Base-by-base conservation (phyloP, 495 filamentous ascomycete species). In the Penicillium bialowiezense region DNA sequence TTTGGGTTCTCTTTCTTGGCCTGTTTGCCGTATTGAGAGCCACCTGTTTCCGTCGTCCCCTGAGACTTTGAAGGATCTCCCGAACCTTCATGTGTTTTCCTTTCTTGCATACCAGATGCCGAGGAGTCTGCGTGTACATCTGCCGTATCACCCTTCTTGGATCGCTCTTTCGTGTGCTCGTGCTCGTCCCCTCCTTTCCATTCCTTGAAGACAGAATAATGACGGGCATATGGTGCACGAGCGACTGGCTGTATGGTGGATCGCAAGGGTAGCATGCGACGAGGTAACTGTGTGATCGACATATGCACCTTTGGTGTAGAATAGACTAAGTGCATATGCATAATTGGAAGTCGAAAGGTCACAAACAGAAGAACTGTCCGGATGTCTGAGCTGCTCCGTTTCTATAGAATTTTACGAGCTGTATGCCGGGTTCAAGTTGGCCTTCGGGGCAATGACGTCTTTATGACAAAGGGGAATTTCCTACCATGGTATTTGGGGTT, bases 1-100 rank as follows among this genome's bases (percentile, higher is more conserved):
- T 84, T 77, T 0, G 84, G 85, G 59, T 80, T 69, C 42, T 86
- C 85, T 56, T 78, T 56, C 68, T 87, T 84, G 7, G 78, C 79
- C 59, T 80, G 74, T 50, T 66, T 52, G 21, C 68, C 74, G 46
- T 71, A 65, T 35, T 75, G 67, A 14, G 52, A 41, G 24, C 64
- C 65, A 48, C 76, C 76, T 44, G 68, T 69, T 54, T 77, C 56
- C 18, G 69, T 73, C 6, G 64, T 73, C 15, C 63, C 77, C 28
- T 71, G 52, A 38, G 67, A 62, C 48, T 74, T 63, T n/a, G 59
- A 58, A n/a, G 55, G 44, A 33, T 70, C 51, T n/a, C 67, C 74
- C 41, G 68, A 45, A 6, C 64, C 60, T 18, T 60, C 50, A 12
- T 70, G 70, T 21, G 51, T 49, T 14, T 64, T 56, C 35, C 71